phyloP scores from a whole-genome alignment of 805 yeast genomes.

The Teunomyces pallodes region DNA sequence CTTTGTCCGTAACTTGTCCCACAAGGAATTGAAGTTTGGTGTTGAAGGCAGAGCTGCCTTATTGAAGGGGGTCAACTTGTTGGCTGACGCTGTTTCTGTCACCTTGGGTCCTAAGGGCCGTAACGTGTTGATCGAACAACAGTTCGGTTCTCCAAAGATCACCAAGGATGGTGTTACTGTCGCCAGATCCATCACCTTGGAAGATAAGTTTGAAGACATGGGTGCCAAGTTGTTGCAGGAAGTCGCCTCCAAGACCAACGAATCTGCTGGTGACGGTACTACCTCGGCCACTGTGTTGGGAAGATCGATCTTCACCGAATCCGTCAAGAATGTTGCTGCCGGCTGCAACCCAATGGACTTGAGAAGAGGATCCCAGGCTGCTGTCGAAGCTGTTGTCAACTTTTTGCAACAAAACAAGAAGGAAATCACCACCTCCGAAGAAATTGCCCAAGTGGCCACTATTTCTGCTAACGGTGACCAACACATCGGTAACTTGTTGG shows the following conservation, averaged over 20 bases:
- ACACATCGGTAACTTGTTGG: conserved; percentile 87
- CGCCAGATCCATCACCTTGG: conserved; percentile 76
- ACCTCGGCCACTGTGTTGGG: conserved; percentile 97
- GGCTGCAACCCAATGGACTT: conserved; percentile 99
- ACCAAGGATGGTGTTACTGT: conserved; percentile 99
- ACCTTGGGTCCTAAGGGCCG: conserved; percentile 98
- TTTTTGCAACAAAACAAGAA: conserved; percentile 82
- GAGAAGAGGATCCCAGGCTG: conserved; percentile 96
- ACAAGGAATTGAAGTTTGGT: conserved; percentile 94
- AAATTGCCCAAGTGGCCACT: conserved; percentile 97
- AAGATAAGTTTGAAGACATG: conserved; percentile 92
- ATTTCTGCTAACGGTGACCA: conserved; percentile 95
- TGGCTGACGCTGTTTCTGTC: conserved; percentile 95
- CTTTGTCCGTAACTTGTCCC: conserved; percentile 54
- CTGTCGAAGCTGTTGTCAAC: conserved; percentile 88
- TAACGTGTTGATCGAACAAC: conserved; percentile 93
- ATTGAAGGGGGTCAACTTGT: conserved; percentile 87
- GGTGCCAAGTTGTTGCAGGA: conserved; percentile 96
- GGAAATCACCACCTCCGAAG: conserved; percentile 90
- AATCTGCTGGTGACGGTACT: conserved; percentile 98
- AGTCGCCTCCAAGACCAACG: conserved; percentile 96
- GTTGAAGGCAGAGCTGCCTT: conserved; percentile 96
- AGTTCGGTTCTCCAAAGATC: conserved; percentile 95
- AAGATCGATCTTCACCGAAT: conserved; percentile 90
- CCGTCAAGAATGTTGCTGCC: conserved; percentile 95